Base-by-base conservation (phyloP, 2,329 filamentous ascomycete genomes). In the Ceratocystis variospora region DNA sequence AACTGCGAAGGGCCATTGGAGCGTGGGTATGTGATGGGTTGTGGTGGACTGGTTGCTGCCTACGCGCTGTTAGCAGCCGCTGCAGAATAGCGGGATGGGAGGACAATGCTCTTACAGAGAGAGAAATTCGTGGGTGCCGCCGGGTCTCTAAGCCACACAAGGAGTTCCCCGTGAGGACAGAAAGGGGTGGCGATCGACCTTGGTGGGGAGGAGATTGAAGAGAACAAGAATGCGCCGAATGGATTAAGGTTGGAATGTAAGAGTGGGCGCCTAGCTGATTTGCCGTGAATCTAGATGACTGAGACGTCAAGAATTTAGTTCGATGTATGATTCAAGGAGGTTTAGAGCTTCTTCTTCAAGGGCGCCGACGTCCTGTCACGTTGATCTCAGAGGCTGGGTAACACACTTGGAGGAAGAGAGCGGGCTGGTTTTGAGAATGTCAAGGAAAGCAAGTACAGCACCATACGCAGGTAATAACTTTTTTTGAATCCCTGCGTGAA, bases 231-330 rank as follows among this genome's bases (percentile, higher is more conserved):
- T 59, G 55, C 25, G 28, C 15, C 55, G n/a, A 17, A 22, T 10
- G 17, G 31, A 59, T 59, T 19, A 59, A 59, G 25, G 25, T 59
- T 59, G 55, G 55, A 59, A 59, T 59, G 55, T 28, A 59, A 59
- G 55, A 59, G 12, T 8, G 55, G 15, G 28, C 17, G 55, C 28
- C 37, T 7, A 59, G 8, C 28, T 59, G 25, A 19, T n/a, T 59
- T 59, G 28, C 28, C 55, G 55, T 31, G 8, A 5, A 31, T 37
- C 17, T 37, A 33, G 33, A 37, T n/a, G 33, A n/a, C 33, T 8
- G 6, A 10, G 28, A 59, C 25, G 55, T 33, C 25, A 12, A 28
- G 5, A n/a, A n/a, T 59, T 41, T 59, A 31, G 55, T 25, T 8
- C 7, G 28, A n/a, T n/a, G 25, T 37, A 17, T 37, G 31, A 28